Evolutionary conservation across 441 rosid species (phyloP), one percentile per base, ranked within the genome.

Genomic region (Pelargonium myrrhifolium): DNA sequence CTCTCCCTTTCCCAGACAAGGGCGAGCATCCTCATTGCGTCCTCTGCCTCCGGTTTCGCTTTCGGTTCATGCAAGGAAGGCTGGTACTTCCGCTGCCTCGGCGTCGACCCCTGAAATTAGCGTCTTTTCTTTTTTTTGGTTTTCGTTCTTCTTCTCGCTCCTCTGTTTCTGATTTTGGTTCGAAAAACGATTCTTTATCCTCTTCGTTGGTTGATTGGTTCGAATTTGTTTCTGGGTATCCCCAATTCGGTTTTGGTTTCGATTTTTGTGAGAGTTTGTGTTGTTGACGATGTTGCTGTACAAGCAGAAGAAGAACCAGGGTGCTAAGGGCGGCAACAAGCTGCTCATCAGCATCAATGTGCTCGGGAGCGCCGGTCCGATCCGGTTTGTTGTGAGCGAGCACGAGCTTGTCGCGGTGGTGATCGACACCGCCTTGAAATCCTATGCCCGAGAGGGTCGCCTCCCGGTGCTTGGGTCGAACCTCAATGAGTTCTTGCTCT

Each of bases 31-130:
- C 71, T 79, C 45, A 68, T 78, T 64, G 74, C 70, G 51, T 76
- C 82, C 0, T 22, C 72, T 77, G 85, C 84, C n/a, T n/a, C n/a
- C n/a, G n/a, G n/a, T 78, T 91, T 86, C 75, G 79, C 96, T 28
- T 94, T 91, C 79, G 99, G 92, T 15, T 92, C 98, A 62, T 92
- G 99, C 93, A 94, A 89, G 77, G 90, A 88, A 79, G 96, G 89
- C 90, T 94, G 99, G 99, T 94, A 89, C 92, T 88, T 79, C 55
- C 98, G 97, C 88, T 92, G 99, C 91, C 76, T 85, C 69, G 96
- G 98, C 78, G 76, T 88, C 80, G 97, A 94, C 90, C 99, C 99
- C 68, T 89, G 81, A 84, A 73, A n/a, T n/a, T n/a, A n/a, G n/a
- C 45, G 1, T n/a, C n/a, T 14, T 12, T 31, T 9, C 35, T 6